Conservation (phyloP, 106 monocot species). For the Chionographis japonica region DNA sequence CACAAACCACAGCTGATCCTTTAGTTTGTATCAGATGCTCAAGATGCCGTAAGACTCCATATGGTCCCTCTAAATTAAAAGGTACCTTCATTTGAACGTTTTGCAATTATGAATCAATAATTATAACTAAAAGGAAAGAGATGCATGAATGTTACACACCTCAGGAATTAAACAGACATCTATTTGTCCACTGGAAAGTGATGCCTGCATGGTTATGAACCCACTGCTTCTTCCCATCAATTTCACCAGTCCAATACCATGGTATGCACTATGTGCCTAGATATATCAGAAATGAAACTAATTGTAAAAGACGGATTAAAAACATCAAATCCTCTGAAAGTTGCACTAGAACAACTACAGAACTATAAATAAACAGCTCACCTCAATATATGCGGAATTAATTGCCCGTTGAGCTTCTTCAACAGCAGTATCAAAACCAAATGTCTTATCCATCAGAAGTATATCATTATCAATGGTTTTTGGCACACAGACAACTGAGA, state of each 20-base stretch:
- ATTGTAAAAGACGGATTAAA: not conserved
- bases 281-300: not conserved
- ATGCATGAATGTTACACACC: conserved; percentile 20
- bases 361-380: not conserved
- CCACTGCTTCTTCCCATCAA: conserved; percentile 63
- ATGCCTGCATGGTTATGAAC: conserved; percentile 64
- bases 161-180: conserved; percentile 61
- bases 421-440: conserved; percentile 74
- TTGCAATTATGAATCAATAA: not conserved
- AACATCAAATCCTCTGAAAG: too few relatives aligned
- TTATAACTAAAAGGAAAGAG: not conserved
- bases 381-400: conserved; percentile 79
- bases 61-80: conserved; percentile 42
- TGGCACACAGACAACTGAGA: conserved; percentile 55
- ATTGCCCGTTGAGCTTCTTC: conserved; percentile 68
- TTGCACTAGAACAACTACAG: not conserved
- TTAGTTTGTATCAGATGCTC: conserved; percentile 44
- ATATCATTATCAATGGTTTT: conserved; percentile 78
- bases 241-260: conserved; percentile 62
- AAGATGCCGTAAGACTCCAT: conserved; percentile 47
- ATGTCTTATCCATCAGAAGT: conserved; percentile 67
- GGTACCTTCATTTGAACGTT: conserved; percentile 36
- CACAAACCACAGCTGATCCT: conserved; percentile 52
- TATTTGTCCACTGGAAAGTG: conserved; percentile 57
- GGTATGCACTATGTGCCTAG: conserved; percentile 58